phyloP scores from a whole-genome alignment of 306 rosid genomes.

The Quercus rubra region DNA sequence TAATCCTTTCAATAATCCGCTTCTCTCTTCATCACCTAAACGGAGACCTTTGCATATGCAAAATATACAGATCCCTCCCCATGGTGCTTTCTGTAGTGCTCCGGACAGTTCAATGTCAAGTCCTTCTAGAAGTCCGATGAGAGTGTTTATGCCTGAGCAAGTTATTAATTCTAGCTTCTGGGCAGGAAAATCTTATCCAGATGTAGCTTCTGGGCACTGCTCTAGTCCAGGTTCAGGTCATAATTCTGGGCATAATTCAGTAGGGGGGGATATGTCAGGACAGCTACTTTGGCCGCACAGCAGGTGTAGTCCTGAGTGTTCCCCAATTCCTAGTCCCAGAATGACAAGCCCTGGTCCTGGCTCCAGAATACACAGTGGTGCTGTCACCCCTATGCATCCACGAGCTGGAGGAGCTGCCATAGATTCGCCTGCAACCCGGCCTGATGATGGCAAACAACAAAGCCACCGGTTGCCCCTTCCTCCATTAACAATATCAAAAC shows the following conservation, averaged over 20 bases:
- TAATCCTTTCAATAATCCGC: conserved; percentile 47
- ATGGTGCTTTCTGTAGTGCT: conserved; percentile 75
- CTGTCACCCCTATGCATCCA: conserved; percentile 96
- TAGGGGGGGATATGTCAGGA: conserved; percentile 94
- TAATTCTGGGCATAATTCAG: conserved; percentile 95
- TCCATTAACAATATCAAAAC: conserved; percentile 57
- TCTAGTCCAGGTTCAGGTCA: conserved; percentile 99
- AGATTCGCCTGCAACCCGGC: conserved; percentile 68
- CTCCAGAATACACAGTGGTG: conserved; percentile 96
- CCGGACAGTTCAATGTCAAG: conserved; percentile 82
- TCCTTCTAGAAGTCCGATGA: conserved; percentile 72
- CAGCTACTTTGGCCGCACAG: conserved; percentile 54
- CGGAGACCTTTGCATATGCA: conserved; percentile 80
- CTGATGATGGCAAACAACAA: conserved; percentile 85
- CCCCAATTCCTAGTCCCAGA: conserved; percentile 82
- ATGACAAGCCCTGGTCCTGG: conserved; percentile 65
- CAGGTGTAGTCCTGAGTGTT: conserved; percentile 74
- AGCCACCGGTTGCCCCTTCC: conserved; percentile 98
- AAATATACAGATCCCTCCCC: conserved; percentile 84
- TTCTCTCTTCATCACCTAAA: conserved; percentile 61
- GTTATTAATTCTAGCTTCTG: conserved; percentile 45
- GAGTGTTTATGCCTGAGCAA: conserved; percentile 64
- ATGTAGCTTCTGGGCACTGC: conserved; percentile 80
- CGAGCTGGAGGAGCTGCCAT: conserved; percentile 62
- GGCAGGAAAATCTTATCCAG: conserved; percentile 56